These are phyloP conservation scores for Acmispon strigosus DNA, from an alignment of 306 rosid species.

Conservation along the genomic window DNA sequence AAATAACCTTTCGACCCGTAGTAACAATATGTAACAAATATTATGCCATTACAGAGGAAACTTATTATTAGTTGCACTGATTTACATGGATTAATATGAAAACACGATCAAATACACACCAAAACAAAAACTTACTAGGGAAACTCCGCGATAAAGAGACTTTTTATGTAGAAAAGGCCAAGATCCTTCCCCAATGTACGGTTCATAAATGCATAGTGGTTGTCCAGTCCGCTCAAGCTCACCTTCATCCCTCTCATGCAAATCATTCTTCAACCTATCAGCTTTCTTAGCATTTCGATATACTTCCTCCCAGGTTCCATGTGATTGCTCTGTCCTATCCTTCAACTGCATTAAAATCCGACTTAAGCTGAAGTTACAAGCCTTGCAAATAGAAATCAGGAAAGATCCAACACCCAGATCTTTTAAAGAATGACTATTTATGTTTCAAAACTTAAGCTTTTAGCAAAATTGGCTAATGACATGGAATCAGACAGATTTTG, in stretches of 20 bases:
- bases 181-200: constrained; percentile 85
- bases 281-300: constrained; percentile 71
- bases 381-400: not conserved
- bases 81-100: not conserved
- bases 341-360: constrained; percentile 55
- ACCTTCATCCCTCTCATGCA: constrained; percentile 93
- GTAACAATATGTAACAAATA: not conserved
- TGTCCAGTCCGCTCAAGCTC: constrained; percentile 98
- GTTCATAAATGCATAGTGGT: constrained; percentile 87
- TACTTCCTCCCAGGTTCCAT: constrained; percentile 91
- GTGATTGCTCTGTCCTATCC: constrained; percentile 83
- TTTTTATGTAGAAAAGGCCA: constrained; percentile 86
- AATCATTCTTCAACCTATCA: constrained; percentile 75
- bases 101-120: not conserved
- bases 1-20: not conserved
- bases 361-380: not conserved
- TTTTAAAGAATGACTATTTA: not conserved
- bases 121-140: constrained; percentile 55
- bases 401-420: not conserved
- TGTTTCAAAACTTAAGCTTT: not conserved
- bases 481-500: too few relatives aligned
- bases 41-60: not conserved
- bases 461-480: too few relatives aligned
- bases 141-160: constrained; percentile 87
- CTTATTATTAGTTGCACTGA: not conserved